phyloP scores from a whole-genome alignment of 441 rosid genomes.

The Adansonia rubrostipa region DNA sequence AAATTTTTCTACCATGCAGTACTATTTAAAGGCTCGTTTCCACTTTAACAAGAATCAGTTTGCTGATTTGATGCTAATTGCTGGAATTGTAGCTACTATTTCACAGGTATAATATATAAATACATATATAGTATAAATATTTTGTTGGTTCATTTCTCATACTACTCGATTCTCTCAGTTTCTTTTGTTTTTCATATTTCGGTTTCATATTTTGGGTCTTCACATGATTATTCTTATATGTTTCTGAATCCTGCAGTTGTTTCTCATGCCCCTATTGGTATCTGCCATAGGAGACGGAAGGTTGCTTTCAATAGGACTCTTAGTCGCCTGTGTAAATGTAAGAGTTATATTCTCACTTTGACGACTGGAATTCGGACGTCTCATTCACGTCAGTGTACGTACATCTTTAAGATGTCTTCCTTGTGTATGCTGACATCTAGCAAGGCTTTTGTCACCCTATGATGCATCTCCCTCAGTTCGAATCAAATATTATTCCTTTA shows the following conservation, averaged over 20 bases:
- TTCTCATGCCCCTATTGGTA: slow-evolving; percentile 68
- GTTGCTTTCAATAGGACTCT: slow-evolving; percentile 74
- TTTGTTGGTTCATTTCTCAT: not conserved
- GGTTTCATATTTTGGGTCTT: not conserved
- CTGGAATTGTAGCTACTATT: slow-evolving; percentile 51
- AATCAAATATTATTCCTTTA: no score
- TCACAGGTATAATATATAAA: slow-evolving; percentile 82
- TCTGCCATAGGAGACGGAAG: slow-evolving; percentile 61
- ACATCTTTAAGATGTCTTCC: no score
- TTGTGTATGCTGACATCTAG: no score
- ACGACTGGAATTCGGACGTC: no score
- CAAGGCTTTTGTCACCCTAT: no score
- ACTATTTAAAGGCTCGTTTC: slow-evolving; percentile 83
- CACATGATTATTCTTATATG: not conserved
- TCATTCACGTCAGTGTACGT: no score
- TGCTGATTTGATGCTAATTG: slow-evolving; percentile 70
- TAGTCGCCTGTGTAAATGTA: slow-evolving; percentile 54
- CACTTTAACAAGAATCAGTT: slow-evolving; percentile 78
- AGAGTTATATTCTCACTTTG: slow-evolving; percentile 9
- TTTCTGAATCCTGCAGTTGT: slow-evolving; percentile 50
- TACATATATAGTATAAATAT: not conserved
- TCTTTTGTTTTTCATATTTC: not conserved
- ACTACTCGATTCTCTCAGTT: not conserved
- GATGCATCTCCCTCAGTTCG: no score
- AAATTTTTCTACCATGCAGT: slow-evolving; percentile 48